These are phyloP conservation scores for Cinnamomum chago DNA, from an alignment of 164 flowering plant genomes.

Conservation along the genomic window DNA sequence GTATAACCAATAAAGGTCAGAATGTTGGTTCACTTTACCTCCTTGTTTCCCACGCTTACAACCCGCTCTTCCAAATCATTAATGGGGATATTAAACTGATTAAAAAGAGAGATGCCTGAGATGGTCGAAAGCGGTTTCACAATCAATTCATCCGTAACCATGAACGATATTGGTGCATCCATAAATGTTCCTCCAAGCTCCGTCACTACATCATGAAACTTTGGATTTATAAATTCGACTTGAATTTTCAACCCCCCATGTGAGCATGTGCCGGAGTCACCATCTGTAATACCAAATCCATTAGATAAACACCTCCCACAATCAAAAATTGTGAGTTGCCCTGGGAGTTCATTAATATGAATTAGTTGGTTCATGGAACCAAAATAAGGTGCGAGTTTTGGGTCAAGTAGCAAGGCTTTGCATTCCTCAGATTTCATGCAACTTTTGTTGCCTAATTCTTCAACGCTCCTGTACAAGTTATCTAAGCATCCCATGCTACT, in stretches of 20 bases:
- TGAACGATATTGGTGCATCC: neutral
- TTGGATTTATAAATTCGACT: neutral
- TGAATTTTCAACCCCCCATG: too few species aligned
- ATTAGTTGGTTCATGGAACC: conserved; percentile 4
- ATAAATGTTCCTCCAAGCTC: conserved; percentile 11
- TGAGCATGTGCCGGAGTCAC: neutral
- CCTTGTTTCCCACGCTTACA: conserved; percentile 9
- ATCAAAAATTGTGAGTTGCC: neutral
- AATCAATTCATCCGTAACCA: conserved; percentile 12
- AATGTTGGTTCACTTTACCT: conserved; percentile 12
- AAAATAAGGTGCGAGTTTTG: conserved; percentile 11
- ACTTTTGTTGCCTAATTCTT: neutral
- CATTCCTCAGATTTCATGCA: conserved; percentile 6
- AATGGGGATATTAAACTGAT: neutral
- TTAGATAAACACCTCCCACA: neutral
- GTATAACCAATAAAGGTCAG: too few species aligned
- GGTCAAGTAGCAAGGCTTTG: conserved; percentile 10
- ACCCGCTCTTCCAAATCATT: conserved; percentile 10
- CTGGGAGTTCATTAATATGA: neutral
- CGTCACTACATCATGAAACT: neutral
- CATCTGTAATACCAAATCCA: neutral
- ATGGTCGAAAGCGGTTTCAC: conserved; percentile 15
- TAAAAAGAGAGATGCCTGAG: conserved; percentile 6
- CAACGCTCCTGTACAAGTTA: conserved; percentile 17
- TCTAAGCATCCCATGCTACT: conserved; percentile 10